phyloP scores from a whole-genome alignment of 2,329 filamentous ascomycete species.

The Cladophialophora psammophila region DNA sequence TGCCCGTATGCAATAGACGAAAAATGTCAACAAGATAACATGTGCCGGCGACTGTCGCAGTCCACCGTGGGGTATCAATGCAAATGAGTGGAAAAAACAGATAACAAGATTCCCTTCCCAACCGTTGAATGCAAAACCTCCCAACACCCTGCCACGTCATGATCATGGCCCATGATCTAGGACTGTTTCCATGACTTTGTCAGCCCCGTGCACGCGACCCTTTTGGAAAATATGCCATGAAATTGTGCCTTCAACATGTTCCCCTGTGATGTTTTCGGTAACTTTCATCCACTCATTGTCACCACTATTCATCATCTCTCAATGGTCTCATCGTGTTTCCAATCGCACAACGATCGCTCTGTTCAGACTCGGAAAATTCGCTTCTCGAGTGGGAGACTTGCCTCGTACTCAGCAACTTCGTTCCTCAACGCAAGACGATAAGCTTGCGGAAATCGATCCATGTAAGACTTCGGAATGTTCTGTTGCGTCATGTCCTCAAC shows the following conservation, averaged over 20 bases:
- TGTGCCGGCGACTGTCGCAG: background rate
- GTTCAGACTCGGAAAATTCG: background rate
- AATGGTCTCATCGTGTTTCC: background rate
- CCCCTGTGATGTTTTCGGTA: background rate
- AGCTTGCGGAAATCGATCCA: constrained; percentile 1
- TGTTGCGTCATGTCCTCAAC: constrained; percentile 11
- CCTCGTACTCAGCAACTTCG: constrained; percentile 17
- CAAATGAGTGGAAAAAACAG: constrained; percentile 2
- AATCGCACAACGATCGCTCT: background rate
- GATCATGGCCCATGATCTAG: background rate
- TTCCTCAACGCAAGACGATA: constrained; percentile 4
- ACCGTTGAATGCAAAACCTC: background rate
- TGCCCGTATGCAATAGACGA: background rate
- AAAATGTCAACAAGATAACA: background rate
- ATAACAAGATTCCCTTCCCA: background rate
- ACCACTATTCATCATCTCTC: background rate
- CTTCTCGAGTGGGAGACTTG: background rate
- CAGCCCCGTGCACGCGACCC: background rate
- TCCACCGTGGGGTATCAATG: constrained; percentile 8
- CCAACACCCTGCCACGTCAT: background rate
- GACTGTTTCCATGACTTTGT: background rate
- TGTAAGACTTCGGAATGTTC: background rate
- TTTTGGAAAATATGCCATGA: constrained; percentile 1
- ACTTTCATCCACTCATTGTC: background rate
- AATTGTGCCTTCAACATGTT: constrained; percentile 2